Conservation (phyloP, 805 yeast species). For the Candida caryicola region DNA sequence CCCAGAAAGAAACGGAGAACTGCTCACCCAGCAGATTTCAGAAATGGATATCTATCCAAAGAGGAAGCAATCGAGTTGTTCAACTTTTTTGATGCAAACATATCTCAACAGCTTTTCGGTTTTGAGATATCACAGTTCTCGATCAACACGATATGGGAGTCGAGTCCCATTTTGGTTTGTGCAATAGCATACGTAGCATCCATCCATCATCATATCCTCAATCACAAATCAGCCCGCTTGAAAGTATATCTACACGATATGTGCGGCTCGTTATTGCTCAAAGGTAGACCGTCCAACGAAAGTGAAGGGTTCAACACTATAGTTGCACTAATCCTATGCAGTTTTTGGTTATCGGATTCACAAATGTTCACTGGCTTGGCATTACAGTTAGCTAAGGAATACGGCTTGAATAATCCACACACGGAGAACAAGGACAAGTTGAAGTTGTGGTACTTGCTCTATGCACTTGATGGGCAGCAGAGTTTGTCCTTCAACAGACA, state of each 20-base stretch:
- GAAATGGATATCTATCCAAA: constrained; percentile 34
- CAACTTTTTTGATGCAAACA: constrained; percentile 49
- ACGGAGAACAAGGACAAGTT: constrained; percentile 41
- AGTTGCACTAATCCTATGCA: constrained; percentile 61
- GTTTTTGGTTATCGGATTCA: constrained; percentile 65
- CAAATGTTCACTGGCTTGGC: constrained; percentile 69
- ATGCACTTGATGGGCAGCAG: constrained; percentile 67
- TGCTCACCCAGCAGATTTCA: constrained; percentile 25
- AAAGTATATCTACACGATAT: constrained; percentile 30
- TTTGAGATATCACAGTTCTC: constrained; percentile 53
- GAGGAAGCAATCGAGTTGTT: constrained; percentile 49
- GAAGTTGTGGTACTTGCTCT: constrained; percentile 64
- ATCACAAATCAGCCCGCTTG: constrained; percentile 25
- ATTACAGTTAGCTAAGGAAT: constrained; percentile 58
- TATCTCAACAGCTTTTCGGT: constrained; percentile 65
- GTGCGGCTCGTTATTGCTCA: constrained; percentile 32
- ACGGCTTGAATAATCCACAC: constrained; percentile 41
- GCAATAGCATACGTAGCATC: constrained; percentile 63
- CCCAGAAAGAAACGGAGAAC: background rate
- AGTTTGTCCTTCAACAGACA: constrained; percentile 58
- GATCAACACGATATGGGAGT: constrained; percentile 49
- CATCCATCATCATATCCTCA: constrained; percentile 51
- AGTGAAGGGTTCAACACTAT: constrained; percentile 56
- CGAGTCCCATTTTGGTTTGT: constrained; percentile 56
- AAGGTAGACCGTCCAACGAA: constrained; percentile 41